phyloP scores from a whole-genome alignment of 2,329 filamentous ascomycete species.

The Phialophora verrucosa region DNA sequence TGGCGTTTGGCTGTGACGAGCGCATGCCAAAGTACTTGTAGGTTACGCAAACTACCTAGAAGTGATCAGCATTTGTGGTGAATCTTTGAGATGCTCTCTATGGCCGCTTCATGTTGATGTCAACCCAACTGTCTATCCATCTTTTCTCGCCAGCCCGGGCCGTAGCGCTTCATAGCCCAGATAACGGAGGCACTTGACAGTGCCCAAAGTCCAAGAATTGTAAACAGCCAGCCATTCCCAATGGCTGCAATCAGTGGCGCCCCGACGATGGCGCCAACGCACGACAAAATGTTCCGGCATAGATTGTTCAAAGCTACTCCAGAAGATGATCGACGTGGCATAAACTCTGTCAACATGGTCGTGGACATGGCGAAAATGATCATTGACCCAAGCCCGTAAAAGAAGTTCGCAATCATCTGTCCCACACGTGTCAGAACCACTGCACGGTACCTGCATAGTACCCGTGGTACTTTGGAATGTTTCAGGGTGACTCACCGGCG shows the following conservation, averaged over 20 bases:
- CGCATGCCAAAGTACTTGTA: neutral
- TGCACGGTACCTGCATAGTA: conserved; percentile 32
- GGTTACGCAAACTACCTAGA: neutral
- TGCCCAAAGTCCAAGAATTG: conserved; percentile 62
- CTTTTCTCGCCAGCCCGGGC: conserved; percentile 37
- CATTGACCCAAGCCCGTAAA: conserved; percentile 80
- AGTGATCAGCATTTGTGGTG: neutral
- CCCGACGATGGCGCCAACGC: conserved; percentile 71
- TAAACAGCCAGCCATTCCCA: conserved; percentile 78
- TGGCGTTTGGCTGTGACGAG: neutral
- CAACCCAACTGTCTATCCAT: conserved; percentile 35
- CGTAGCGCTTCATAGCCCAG: conserved; percentile 57
- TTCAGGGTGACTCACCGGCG: conserved; percentile 50
- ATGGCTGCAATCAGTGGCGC: conserved; percentile 73
- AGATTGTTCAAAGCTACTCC: conserved; percentile 79
- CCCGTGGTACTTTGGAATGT: neutral
- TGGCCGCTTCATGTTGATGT: conserved; percentile 10
- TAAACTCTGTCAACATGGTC: conserved; percentile 85
- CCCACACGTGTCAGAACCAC: conserved; percentile 29
- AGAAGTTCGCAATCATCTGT: conserved; percentile 67
- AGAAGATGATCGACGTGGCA: conserved; percentile 71
- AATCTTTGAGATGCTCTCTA: neutral
- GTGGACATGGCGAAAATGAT: conserved; percentile 75
- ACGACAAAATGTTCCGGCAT: conserved; percentile 77
- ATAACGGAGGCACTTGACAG: conserved; percentile 66